phyloP scores from a whole-genome alignment of 768 basidiomycete species.

The Nidula microcarpa region DNA sequence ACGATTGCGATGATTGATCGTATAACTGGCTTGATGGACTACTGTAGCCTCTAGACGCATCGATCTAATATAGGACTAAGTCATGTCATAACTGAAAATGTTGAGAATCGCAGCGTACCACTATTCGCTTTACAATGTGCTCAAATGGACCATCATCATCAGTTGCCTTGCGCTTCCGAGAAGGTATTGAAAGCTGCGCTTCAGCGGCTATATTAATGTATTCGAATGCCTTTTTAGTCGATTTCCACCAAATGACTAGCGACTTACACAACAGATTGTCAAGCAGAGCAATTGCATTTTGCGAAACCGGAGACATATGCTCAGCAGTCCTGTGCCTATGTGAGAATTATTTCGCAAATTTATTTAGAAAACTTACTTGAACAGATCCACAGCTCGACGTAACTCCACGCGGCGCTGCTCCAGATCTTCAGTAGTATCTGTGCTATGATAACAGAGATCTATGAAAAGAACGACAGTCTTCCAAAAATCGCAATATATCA shows the following conservation, averaged over 20 bases:
- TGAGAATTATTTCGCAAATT: too few relatives aligned
- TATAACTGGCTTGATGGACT: too few relatives aligned
- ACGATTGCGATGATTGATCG: too few relatives aligned
- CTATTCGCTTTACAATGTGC: slow-evolving; percentile 16
- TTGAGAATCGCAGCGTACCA: slow-evolving; percentile 9
- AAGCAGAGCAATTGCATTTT: slow-evolving; percentile 17
- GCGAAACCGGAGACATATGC: slow-evolving; percentile 13
- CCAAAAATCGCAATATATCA: not conserved
- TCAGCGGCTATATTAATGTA: too few relatives aligned
- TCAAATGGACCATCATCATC: slow-evolving; percentile 17
- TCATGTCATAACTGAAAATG: not conserved
- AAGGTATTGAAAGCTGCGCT: too few relatives aligned
- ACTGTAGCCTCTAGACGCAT: not conserved
- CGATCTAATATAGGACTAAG: not conserved
- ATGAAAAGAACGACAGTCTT: slow-evolving; percentile 21
- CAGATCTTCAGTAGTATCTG: slow-evolving; percentile 11
- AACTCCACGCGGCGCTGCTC: slow-evolving; percentile 12
- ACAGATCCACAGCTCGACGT: slow-evolving; percentile 14
- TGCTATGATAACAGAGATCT: slow-evolving; percentile 14
- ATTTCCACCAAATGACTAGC: too few relatives aligned
- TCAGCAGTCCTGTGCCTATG: not conserved
- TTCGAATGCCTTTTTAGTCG: too few relatives aligned
- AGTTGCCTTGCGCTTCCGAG: slow-evolving; percentile 8
- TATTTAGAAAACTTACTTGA: slow-evolving; percentile 10
- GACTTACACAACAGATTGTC: slow-evolving; percentile 17